phyloP scores from a whole-genome alignment of 2,329 filamentous ascomycete genomes.

The Plenodomus lindquistii region DNA sequence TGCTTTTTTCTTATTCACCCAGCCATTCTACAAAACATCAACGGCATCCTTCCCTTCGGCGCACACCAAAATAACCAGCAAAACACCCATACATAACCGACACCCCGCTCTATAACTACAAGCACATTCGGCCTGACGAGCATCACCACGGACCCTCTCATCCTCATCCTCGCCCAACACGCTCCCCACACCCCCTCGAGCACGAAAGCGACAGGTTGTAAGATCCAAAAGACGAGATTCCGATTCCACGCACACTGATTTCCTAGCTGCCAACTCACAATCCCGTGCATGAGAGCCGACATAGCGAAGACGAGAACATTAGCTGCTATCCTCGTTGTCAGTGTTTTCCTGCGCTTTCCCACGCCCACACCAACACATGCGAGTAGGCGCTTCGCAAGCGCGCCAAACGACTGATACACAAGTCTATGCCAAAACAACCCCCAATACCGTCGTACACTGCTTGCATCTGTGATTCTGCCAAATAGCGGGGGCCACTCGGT shows the following conservation, averaged over 20 bases:
- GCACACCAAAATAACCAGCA: background rate
- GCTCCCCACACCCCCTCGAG: background rate
- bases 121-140: background rate
- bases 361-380: background rate
- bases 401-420: background rate
- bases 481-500: background rate
- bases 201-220: background rate
- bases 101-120: background rate
- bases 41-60: background rate
- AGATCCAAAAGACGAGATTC: background rate
- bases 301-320: background rate
- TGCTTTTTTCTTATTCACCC: too few species aligned
- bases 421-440: background rate
- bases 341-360: background rate
- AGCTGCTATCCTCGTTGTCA: background rate
- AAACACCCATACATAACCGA: background rate
- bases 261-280: background rate
- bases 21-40: background rate
- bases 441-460: background rate
- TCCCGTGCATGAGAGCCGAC: background rate
- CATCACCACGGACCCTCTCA: background rate
- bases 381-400: background rate
- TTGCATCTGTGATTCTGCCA: background rate
- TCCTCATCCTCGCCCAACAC: background rate
- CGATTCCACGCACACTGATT: background rate